These are phyloP conservation scores for Calonectria ilicicola DNA, from an alignment of 2,329 filamentous ascomycete species.

Conservation along the genomic window DNA sequence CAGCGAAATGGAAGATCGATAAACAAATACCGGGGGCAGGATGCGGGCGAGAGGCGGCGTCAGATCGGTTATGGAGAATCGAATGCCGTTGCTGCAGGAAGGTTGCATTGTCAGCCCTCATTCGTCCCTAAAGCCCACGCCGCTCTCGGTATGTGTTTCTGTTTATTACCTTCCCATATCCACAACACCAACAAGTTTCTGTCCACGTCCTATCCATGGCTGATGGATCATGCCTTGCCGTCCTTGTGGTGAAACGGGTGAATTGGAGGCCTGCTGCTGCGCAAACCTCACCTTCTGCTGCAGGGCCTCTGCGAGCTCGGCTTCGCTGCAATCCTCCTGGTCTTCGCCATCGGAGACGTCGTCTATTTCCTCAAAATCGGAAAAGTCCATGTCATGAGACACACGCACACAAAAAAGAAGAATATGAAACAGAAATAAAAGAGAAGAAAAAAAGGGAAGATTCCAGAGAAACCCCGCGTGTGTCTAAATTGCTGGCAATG, in stretches of 20 bases:
- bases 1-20: constrained; percentile 47
- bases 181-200: constrained; percentile 48
- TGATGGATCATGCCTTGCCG: constrained; percentile 32
- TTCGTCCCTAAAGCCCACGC: background rate
- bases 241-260: constrained; percentile 1
- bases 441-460: background rate
- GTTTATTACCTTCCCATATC: constrained; percentile 52
- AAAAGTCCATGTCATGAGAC: constrained; percentile 34
- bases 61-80: constrained; percentile 70
- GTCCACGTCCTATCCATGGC: constrained; percentile 46
- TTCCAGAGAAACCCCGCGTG: background rate
- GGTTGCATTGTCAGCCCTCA: constrained; percentile 15
- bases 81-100: constrained; percentile 73
- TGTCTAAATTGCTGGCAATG: constrained; percentile 2
- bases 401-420: background rate
- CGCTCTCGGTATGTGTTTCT: background rate
- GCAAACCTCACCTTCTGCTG: background rate
- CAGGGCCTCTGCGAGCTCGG: constrained; percentile 16
- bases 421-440: background rate
- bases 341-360: constrained; percentile 35
- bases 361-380: constrained; percentile 42
- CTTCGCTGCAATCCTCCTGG: constrained; percentile 27
- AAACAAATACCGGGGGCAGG: constrained; percentile 60
- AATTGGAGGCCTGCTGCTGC: background rate
- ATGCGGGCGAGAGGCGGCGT: constrained; percentile 66